phyloP scores from a whole-genome alignment of 2,329 filamentous ascomycete species.

The Microcyclosporella mali region DNA sequence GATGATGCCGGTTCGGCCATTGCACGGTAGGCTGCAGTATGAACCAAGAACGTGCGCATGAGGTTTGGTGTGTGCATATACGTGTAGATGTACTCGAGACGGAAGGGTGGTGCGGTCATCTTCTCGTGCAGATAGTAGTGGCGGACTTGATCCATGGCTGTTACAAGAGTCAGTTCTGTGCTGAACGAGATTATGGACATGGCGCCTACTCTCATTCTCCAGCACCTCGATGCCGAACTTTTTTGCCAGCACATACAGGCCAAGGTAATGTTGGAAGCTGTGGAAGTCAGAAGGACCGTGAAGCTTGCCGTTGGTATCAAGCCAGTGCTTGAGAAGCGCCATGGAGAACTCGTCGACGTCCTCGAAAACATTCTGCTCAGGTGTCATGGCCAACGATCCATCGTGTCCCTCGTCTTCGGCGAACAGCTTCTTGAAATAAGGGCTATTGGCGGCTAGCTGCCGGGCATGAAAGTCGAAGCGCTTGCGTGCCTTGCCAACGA shows the following conservation, averaged over 20 bases:
- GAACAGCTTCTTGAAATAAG: conserved; percentile 26
- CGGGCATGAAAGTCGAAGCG: conserved; percentile 23
- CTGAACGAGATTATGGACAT: not conserved
- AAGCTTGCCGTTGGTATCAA: conserved; percentile 24
- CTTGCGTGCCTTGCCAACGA: conserved; percentile 25
- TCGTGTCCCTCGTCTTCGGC: conserved; percentile 12
- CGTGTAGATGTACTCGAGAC: conserved; percentile 33
- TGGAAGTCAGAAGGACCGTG: conserved; percentile 32
- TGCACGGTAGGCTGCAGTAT: conserved; percentile 29
- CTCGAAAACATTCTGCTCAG: conserved; percentile 22
- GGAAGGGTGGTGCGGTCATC: conserved; percentile 33
- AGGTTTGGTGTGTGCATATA: conserved; percentile 21
- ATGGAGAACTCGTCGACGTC: conserved; percentile 29
- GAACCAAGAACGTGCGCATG: conserved; percentile 31
- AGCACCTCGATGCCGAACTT: conserved; percentile 27
- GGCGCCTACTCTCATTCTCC: conserved; percentile 25
- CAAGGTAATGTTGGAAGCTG: conserved; percentile 30
- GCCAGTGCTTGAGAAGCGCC: conserved; percentile 29
- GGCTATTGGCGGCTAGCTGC: conserved; percentile 21
- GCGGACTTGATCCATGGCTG: conserved; percentile 30
- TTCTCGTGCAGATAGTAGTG: conserved; percentile 27
- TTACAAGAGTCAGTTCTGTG: not conserved
- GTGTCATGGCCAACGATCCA: conserved; percentile 2
- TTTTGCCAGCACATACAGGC: conserved; percentile 29
- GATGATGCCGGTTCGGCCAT: conserved; percentile 20